phyloP scores from a whole-genome alignment of 108 stramenopile genomes.

The Nitzschia sp. region DNA sequence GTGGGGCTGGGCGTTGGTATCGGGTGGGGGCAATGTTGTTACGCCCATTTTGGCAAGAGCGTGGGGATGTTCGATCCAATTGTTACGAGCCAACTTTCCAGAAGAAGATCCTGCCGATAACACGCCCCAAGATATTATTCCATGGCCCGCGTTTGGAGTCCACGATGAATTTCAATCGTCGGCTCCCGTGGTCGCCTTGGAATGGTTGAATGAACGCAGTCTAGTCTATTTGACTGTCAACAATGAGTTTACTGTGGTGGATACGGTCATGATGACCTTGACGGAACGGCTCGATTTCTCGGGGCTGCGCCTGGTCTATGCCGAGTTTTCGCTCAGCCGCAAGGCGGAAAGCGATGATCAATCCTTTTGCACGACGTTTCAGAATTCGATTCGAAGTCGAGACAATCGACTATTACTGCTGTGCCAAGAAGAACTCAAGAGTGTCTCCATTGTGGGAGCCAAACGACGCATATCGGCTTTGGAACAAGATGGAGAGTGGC shows the following conservation, averaged over 20 bases:
- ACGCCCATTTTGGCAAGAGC: slow-evolving; percentile 82
- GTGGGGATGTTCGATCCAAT: slow-evolving; percentile 85
- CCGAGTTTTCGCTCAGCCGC: slow-evolving; percentile 76
- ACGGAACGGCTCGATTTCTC: slow-evolving; percentile 85
- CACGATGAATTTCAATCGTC: slow-evolving; percentile 81
- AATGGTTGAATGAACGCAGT: slow-evolving; percentile 82
- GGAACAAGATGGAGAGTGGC: slow-evolving; percentile 92
- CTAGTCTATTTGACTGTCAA: slow-evolving; percentile 66
- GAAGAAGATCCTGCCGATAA: slow-evolving; percentile 32
- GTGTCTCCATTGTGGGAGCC: slow-evolving; percentile 65
- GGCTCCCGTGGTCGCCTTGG: slow-evolving; percentile 79
- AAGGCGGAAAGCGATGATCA: slow-evolving; percentile 9
- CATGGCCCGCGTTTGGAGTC: slow-evolving; percentile 84
- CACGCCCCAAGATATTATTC: slow-evolving; percentile 20
- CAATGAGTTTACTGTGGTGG: slow-evolving; percentile 77
- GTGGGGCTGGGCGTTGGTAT: slow-evolving; percentile 89
- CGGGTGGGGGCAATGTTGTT: slow-evolving; percentile 67
- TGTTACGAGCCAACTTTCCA: slow-evolving; percentile 73
- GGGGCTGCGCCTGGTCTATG: slow-evolving; percentile 74
- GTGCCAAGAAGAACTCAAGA: slow-evolving; percentile 71
- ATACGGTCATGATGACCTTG: slow-evolving; percentile 89
- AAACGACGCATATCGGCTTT: slow-evolving; percentile 64
- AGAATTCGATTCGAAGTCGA: slow-evolving; percentile 73
- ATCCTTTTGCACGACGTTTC: slow-evolving; percentile 63
- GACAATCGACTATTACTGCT: slow-evolving; percentile 76